These are phyloP conservation scores for Casuarina cunninghamiana DNA, from an alignment of 306 rosid species.

Conservation along the genomic window DNA sequence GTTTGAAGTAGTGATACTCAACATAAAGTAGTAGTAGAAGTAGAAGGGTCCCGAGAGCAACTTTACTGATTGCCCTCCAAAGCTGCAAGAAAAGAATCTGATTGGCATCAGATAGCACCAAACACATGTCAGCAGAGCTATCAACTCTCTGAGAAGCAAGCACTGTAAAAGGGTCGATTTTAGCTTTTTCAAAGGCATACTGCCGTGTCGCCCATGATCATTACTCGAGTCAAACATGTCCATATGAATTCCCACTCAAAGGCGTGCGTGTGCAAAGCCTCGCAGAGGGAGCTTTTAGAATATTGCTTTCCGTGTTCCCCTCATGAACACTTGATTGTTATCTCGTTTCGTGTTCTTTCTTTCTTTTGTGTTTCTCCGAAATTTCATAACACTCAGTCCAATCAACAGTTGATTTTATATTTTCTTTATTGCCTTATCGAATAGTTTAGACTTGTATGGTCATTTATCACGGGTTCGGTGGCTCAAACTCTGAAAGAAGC, in stretches of 20 bases:
- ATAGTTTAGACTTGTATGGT: not conserved
- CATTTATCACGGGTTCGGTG: not conserved
- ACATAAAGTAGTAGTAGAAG: not conserved
- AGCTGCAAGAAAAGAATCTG: not conserved
- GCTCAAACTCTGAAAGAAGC: not conserved
- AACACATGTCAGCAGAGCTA: constrained; percentile 2
- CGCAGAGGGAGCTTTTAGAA: not conserved
- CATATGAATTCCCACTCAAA: constrained; percentile 2
- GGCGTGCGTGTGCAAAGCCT: constrained; percentile 15
- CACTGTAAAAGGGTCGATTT: too few species aligned
- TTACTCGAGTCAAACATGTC: constrained; percentile 4
- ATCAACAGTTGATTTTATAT: not conserved
- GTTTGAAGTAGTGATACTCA: not conserved
- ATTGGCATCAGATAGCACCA: not conserved
- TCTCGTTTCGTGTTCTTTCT: not conserved
- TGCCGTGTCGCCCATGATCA: not conserved
- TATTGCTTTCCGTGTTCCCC: not conserved
- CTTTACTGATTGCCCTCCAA: too few species aligned
- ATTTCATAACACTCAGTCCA: too few species aligned
- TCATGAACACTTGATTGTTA: not conserved
- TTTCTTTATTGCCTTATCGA: constrained; percentile 1
- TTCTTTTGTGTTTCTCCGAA: too few species aligned
- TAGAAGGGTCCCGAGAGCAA: not conserved
- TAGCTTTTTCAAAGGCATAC: not conserved
- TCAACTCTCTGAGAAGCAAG: not conserved